These are phyloP conservation scores for Aspergillus clavatus DNA, from an alignment of 2,329 filamentous ascomycete species.

Conservation along the genomic window DNA sequence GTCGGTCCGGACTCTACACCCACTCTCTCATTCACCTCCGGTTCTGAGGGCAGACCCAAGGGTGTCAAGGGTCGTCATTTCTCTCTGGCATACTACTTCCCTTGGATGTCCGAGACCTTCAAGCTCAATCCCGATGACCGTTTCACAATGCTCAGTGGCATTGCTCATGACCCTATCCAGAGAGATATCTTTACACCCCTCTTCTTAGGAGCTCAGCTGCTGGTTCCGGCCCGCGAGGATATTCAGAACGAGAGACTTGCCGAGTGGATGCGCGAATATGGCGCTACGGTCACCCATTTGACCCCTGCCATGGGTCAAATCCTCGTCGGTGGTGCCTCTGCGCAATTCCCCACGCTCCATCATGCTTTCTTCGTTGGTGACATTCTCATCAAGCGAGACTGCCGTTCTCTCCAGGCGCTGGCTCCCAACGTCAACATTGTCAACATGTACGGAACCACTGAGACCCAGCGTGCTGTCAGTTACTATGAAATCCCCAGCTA, in stretches of 20 bases:
- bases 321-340: slow-evolving; percentile 74
- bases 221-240: slow-evolving; percentile 74
- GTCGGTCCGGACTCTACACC: slow-evolving; percentile 82
- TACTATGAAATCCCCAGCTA: slow-evolving; percentile 73
- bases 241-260: slow-evolving; percentile 81
- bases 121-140: slow-evolving; percentile 64
- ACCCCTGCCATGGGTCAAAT: slow-evolving; percentile 98
- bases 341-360: slow-evolving; percentile 70
- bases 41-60: slow-evolving; percentile 73
- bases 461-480: slow-evolving; percentile 74
- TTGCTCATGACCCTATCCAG: slow-evolving; percentile 59
- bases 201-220: slow-evolving; percentile 73
- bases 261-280: slow-evolving; percentile 78
- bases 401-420: slow-evolving; percentile 67
- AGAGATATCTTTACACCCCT: slow-evolving; percentile 85
- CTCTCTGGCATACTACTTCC: slow-evolving; percentile 77
- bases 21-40: slow-evolving; percentile 69
- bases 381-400: slow-evolving; percentile 79
- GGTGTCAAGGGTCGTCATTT: slow-evolving; percentile 85
- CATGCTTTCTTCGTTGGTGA: slow-evolving; percentile 90
- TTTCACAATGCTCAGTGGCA: slow-evolving; percentile 81
- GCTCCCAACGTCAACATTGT: slow-evolving; percentile 70
- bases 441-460: slow-evolving; percentile 86
- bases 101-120: slow-evolving; percentile 89
- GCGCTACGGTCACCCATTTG: slow-evolving; percentile 75